phyloP scores from a whole-genome alignment of 306 rosid species.

The Lithocarpus polystachyus region DNA sequence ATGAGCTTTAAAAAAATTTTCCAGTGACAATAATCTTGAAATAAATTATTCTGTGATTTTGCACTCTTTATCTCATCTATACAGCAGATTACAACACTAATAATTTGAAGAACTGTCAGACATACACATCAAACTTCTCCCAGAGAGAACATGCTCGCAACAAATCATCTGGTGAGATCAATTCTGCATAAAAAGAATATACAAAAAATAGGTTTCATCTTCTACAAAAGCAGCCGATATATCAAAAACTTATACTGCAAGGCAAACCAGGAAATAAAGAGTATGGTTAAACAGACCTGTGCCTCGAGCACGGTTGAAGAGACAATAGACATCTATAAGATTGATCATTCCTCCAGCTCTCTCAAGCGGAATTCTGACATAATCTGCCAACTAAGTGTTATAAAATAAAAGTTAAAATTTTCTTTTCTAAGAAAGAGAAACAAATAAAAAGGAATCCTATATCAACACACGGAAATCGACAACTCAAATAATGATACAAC shows the following conservation, averaged over 20 bases:
- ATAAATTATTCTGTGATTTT: constrained; percentile 10
- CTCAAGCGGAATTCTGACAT: constrained; percentile 84
- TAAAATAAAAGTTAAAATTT: constrained; percentile 23
- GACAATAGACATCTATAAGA: constrained; percentile 86
- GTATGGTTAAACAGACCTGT: constrained; percentile 58
- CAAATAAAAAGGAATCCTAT: constrained; percentile 11
- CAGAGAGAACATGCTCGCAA: constrained; percentile 91
- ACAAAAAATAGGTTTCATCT: neutral
- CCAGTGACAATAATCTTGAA: neutral
- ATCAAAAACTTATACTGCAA: constrained; percentile 3
- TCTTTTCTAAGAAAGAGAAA: constrained; percentile 9
- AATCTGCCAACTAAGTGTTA: constrained; percentile 82
- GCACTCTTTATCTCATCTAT: constrained; percentile 14
- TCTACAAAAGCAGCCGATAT: neutral
- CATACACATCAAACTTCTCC: constrained; percentile 98
- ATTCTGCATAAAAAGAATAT: constrained; percentile 51
- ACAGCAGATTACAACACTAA: constrained; percentile 12
- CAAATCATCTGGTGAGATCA: constrained; percentile 96
- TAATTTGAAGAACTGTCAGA: constrained; percentile 23
- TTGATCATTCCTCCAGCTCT: constrained; percentile 90
- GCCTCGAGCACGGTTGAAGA: constrained; percentile 97
- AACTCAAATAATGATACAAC: neutral
- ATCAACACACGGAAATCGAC: neutral
- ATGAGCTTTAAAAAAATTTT: neutral
- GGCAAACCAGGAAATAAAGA: constrained; percentile 7